A percentile compares a stretch with the other conserved stretches of the same genome.
Conservation (phyloP, 495 filamentous ascomycete genomes). For the Penicillium canescens region DNA sequence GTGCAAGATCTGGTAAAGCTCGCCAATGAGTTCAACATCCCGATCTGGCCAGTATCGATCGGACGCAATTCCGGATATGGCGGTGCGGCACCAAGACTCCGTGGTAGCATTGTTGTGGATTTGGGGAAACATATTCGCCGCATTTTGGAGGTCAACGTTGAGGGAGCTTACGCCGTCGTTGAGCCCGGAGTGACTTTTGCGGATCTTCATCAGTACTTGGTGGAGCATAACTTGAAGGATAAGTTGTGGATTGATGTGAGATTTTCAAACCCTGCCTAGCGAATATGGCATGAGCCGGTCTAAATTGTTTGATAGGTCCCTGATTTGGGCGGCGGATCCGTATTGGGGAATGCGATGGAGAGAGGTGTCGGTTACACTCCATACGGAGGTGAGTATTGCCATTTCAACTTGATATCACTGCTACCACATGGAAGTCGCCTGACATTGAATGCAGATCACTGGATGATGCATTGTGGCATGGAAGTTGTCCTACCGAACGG, state of each 20-base stretch:
- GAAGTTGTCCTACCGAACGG: conserved; percentile 59
- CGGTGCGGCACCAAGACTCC: conserved; percentile 55
- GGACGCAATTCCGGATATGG: conserved; percentile 53
- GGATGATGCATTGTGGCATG: conserved; percentile 54
- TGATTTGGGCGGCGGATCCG: conserved; percentile 57
- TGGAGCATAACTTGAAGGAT: conserved; percentile 33
- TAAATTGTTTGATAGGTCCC: conserved; percentile 33
- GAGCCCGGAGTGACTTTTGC: conserved; percentile 62
- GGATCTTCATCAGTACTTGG: conserved; percentile 51
- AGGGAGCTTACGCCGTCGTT: conserved; percentile 53
- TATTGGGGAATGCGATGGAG: conserved; percentile 58
- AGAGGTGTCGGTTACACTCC: conserved; percentile 59
- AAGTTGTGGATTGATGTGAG: conserved; percentile 29
- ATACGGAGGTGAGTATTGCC: conserved; percentile 29
- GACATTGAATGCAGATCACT: not conserved
- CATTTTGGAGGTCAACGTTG: conserved; percentile 53
- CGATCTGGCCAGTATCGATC: conserved; percentile 56
- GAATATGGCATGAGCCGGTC: not conserved
- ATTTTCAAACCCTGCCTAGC: too few species aligned
- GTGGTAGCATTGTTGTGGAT: conserved; percentile 54
- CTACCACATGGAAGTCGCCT: too few species aligned
- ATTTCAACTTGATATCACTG: not conserved
- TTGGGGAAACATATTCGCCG: conserved; percentile 56
- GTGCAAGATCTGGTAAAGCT: conserved; percentile 47
- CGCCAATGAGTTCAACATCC: conserved; percentile 49